Evolutionary conservation across 2,329 filamentous ascomycete genomes (phyloP), one percentile per base, ranked within the genome.

Genomic region (Sporothrix mexicana): DNA sequence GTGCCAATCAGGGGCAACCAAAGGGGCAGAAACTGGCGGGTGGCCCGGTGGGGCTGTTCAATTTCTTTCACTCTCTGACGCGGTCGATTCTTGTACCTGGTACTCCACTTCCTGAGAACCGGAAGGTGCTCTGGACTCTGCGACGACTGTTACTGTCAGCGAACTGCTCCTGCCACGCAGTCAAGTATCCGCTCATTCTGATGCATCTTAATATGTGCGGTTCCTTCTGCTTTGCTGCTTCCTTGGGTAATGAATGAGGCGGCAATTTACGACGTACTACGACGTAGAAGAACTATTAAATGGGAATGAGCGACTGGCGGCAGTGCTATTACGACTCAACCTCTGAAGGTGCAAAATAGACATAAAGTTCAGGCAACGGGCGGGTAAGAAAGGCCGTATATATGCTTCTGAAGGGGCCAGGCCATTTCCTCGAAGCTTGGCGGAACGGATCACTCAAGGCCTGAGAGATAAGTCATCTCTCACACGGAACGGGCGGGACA

Each of bases 1-100:
- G 51, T 59, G 71, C 71, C 71, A 69, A 72, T 69, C 71, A 72
- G 67, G 30, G 55, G n/a, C 67, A 49, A 20, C 9, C 43, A 62
- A 73, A 70, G 55, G 57, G 55, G 23, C 55, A 64, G 55, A 49
- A 62, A 69, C 47, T 62, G 66, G 66, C 71, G 55, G 53, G 55
- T 36, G 55, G 20, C 55, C 66, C 57, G 15, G 72, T 70, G 72
- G 72, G 72, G 47, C 57, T 49, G 4, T 57, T 70, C 47, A 64
- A 73, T 64, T 72, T 72, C 45, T 53, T 68, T 43, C 43, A 25
- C 55, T 25, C 53, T 62, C 45, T 69, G 55, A 72, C 70, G 61
- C 62, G 70, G 70, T 51, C 71, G 53, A 45, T 53, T 41, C 5
- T 61, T 72, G 66, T 69, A 62, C 53, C 55, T n/a, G 70, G 51